Conservation (phyloP, 768 basidiomycete genomes). For the Auriscalpium microsporum region DNA sequence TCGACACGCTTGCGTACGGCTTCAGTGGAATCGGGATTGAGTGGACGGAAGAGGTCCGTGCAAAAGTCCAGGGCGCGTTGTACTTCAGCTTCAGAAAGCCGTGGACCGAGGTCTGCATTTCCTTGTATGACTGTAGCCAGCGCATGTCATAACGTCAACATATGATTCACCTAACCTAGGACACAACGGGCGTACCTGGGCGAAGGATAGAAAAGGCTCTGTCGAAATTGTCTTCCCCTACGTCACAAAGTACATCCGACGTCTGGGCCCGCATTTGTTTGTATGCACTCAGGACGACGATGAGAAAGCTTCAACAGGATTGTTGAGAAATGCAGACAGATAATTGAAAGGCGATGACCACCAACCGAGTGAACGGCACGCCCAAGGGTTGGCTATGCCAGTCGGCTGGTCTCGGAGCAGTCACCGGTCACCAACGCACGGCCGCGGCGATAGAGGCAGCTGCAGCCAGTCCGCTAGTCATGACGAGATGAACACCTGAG, state of each 20-base stretch:
- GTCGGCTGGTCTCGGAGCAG: slow-evolving; percentile 31
- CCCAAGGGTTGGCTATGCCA: slow-evolving; percentile 40
- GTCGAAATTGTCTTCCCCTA: slow-evolving; percentile 37
- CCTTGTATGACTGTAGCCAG: slow-evolving; percentile 64
- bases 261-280: slow-evolving; percentile 36
- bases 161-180: no score
- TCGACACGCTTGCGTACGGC: slow-evolving; percentile 18
- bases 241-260: slow-evolving; percentile 29
- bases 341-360: neutral
- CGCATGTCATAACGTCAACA: neutral
- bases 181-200: slow-evolving; percentile 24
- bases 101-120: slow-evolving; percentile 65
- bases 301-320: slow-evolving; percentile 12
- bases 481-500: slow-evolving; percentile 44
- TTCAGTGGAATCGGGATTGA: slow-evolving; percentile 51
- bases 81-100: slow-evolving; percentile 63
- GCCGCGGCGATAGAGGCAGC: slow-evolving; percentile 41
- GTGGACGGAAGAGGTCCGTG: slow-evolving; percentile 62
- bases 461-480: slow-evolving; percentile 40
- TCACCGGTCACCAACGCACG: slow-evolving; percentile 39
- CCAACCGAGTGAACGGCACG: slow-evolving; percentile 40
- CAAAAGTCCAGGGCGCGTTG: slow-evolving; percentile 75
- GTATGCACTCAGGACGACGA: slow-evolving; percentile 31
- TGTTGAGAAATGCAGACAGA: no score
- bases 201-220: slow-evolving; percentile 33